Conservation (phyloP, 2,329 filamentous ascomycete species). For the Parastagonospora avenae region DNA sequence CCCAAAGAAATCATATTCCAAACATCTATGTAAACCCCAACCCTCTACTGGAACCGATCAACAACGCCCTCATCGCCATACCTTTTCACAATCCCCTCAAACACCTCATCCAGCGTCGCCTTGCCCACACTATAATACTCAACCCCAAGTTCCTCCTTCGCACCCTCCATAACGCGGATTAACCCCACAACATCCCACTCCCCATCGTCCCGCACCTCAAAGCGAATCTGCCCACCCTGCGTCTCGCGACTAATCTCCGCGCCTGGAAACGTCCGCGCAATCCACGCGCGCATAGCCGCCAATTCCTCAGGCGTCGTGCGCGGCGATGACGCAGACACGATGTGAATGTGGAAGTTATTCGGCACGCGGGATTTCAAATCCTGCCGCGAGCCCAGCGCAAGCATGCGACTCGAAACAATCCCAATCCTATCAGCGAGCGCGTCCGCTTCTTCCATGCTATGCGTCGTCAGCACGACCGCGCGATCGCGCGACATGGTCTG, state of each 20-base stretch:
- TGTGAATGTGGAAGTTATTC: constrained; percentile 76
- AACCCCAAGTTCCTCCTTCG: constrained; percentile 70
- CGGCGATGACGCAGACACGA: constrained; percentile 75
- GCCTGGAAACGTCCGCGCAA: constrained; percentile 62
- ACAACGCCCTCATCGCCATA: constrained; percentile 14
- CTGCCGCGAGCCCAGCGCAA: constrained; percentile 80
- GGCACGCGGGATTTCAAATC: constrained; percentile 74
- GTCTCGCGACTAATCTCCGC: constrained; percentile 62
- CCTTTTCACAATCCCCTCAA: constrained; percentile 72
- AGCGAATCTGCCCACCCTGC: constrained; percentile 79
- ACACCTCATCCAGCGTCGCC: constrained; percentile 86
- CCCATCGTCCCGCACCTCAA: constrained; percentile 66
- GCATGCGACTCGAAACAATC: constrained; percentile 79
- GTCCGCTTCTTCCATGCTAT: constrained; percentile 91
- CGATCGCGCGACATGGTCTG: constrained; percentile 76
- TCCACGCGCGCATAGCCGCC: constrained; percentile 66
- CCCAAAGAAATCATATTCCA: too few relatives aligned
- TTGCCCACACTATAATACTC: constrained; percentile 85
- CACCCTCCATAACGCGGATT: constrained; percentile 72
- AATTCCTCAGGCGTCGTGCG: constrained; percentile 72
- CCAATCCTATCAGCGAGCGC: constrained; percentile 84
- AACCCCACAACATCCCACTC: constrained; percentile 63
- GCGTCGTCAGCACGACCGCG: constrained; percentile 84
- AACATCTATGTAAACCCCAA: too few relatives aligned
- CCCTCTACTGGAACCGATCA: constrained; percentile 2